phyloP scores from a whole-genome alignment of 176 grass and related monocot genomes.

The Eleusine coracana region DNA sequence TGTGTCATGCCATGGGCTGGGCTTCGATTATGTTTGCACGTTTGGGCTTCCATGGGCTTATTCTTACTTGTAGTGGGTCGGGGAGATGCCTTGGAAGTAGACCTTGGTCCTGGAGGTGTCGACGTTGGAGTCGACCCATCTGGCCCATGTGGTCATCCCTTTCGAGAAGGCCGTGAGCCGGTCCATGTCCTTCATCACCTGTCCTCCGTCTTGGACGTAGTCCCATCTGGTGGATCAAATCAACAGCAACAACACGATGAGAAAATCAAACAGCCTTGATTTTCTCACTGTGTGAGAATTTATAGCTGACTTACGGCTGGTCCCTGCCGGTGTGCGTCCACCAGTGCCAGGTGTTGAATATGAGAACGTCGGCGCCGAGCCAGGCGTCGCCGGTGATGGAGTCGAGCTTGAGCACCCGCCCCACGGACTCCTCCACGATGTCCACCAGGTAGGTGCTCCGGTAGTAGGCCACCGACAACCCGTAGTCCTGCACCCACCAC shows the following conservation, averaged over 20 bases:
- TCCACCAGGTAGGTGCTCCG: conserved; percentile 88
- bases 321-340: conserved; percentile 89
- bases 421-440: conserved; percentile 62
- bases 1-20: neutral
- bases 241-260: neutral
- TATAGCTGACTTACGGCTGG: conserved; percentile 60
- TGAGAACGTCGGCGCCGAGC: conserved; percentile 65
- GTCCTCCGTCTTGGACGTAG: conserved; percentile 68
- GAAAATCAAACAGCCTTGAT: neutral
- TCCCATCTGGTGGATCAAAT: conserved; percentile 76
- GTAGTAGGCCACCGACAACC: conserved; percentile 73
- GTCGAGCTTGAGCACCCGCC: conserved; percentile 86
- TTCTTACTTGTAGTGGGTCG: conserved; percentile 84
- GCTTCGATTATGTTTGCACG: too few relatives aligned
- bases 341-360: conserved; percentile 99
- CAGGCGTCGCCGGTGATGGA: conserved; percentile 78
- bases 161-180: conserved; percentile 84
- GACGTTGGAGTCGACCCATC: conserved; percentile 80
- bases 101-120: conserved; percentile 68
- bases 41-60: neutral
- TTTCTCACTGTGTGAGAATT: too few relatives aligned
- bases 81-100: conserved; percentile 94
- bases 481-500: conserved; percentile 60
- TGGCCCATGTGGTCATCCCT: conserved; percentile 85
- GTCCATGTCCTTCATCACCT: conserved; percentile 82